These are phyloP conservation scores for Mycena epipterygia DNA, from an alignment of 768 basidiomycete species.

Conservation along the genomic window DNA sequence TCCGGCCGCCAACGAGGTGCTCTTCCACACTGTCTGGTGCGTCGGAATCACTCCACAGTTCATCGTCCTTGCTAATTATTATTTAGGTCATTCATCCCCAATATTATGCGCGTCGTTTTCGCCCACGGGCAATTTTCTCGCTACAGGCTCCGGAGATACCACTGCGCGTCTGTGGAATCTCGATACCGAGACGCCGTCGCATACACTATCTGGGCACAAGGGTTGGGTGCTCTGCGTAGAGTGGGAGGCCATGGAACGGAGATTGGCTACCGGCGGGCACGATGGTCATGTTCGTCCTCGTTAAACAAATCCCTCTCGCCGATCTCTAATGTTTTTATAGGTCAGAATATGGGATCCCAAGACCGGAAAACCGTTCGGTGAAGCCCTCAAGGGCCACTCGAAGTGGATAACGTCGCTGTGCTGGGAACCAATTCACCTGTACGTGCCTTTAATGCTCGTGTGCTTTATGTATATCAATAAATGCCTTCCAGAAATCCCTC, in stretches of 20 bases:
- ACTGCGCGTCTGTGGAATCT: constrained; percentile 96
- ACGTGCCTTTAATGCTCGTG: constrained; percentile 43
- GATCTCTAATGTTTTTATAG: constrained; percentile 44
- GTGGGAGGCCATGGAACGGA: constrained; percentile 95
- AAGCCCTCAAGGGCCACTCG: constrained; percentile 91
- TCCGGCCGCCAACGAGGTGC: constrained; percentile 94
- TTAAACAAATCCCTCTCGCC: not conserved
- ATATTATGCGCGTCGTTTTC: constrained; percentile 97
- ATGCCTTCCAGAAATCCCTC: constrained; percentile 71
- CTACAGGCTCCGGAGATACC: constrained; percentile 96
- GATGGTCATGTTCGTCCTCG: constrained; percentile 83
- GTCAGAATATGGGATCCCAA: constrained; percentile 95
- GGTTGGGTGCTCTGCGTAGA: constrained; percentile 98
- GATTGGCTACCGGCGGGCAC: constrained; percentile 93
- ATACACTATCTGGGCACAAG: constrained; percentile 88
- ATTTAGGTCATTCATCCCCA: constrained; percentile 87
- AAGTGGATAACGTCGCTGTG: constrained; percentile 97
- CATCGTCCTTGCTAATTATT: not conserved
- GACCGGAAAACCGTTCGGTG: constrained; percentile 89
- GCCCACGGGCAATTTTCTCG: constrained; percentile 90
- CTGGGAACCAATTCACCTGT: constrained; percentile 98
- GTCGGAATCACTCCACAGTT: constrained; percentile 33
- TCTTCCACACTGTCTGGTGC: constrained; percentile 90
- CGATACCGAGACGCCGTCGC: constrained; percentile 91
- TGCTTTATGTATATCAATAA: constrained; percentile 16